Evolutionary conservation across 2,329 filamentous ascomycete genomes (phyloP), one percentile per base, ranked within the genome.

Genomic region (Colletotrichum tropicicola): DNA sequence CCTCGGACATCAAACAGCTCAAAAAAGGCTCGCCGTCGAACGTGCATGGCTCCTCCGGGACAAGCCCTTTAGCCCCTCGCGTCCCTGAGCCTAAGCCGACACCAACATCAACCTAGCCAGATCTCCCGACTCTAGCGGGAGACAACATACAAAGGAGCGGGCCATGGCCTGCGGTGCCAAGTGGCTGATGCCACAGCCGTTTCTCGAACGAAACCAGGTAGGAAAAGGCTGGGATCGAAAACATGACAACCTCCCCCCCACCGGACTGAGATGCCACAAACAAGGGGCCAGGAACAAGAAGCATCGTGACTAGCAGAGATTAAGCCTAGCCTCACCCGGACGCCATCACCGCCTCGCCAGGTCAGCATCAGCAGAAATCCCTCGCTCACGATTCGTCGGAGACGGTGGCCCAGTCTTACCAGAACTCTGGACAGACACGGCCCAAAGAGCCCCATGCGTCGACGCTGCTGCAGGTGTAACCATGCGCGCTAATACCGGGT

Each of bases 21-120:
- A 12, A 60, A 41, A 45, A 23, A 19, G 13, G 35, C 35, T 56
- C 49, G 10, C 10, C n/a, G 10, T 39, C 49, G 37, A 30, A 61
- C 58, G 51, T 56, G 51, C 58, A 56, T 65, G 49, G 12, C 44
- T 56, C 57, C 62, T 61, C 23, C 44, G 49, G 58, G 45, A 65
- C 37, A 19, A 51, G 49, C 43, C 23, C 27, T 9, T 47, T 56
- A 56, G 41, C 41, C 27, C 25, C 39, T 39, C 30, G 28, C 23
- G 51, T 62, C 15, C 58, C 37, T 52, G 44, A 47, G 62, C 17
- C 51, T 37, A 41, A 45, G 37, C 23, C 13, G 37, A 51, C 37
- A 44, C 37, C 37, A 30, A 44, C 19, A 10, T 7, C 6, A 37
- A 27, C 19, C 35, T 47, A 27, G 28, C 51, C 28, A 51, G 57